Evolutionary conservation across 805 yeast species (phyloP), one percentile per base, ranked within the genome.

Genomic region (Starmerella tilneyi): DNA sequence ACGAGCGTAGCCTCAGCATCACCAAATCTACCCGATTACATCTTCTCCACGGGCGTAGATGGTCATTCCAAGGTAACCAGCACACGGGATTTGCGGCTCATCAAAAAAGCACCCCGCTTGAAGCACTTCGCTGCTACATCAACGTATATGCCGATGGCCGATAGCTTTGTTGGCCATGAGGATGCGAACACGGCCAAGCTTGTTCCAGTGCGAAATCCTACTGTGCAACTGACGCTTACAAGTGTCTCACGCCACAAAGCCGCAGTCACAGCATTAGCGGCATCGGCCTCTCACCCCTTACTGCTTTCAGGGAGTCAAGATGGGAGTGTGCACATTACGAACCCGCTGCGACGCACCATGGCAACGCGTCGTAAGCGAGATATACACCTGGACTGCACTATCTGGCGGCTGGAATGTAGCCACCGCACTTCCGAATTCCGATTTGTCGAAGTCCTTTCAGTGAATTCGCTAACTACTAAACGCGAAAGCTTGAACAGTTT

Each of bases 301-400:
- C 42, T 69, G 1, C 51, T 73, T 9, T 54, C 69, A 7, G 78
- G 78, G 3, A 69, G 73, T 3, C 56, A 75, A 2, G 78, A 75
- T 54, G 80, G 80, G 1, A 56, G 60, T 1, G 50, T 75, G 2
- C 61, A 62, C 34, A 58, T 73, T 5, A 63, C 66, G 13, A 74
- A 73, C 47, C 42, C 66, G 4, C 58, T 66, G 2, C 64, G 65
- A 15, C 51, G 64, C 15, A 51, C 59, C 2, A 41, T 57, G 43
- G 54, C 56, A 2, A 53, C 56, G 1, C 46, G 55, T 27, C 47
- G 65, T 9, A 45, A 46, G 29, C 44, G 57, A 3, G 56, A 53
- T 12, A 44, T 45, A 5, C 58, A 58, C 38, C 46, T 41, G 8
- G 55, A 55, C 28, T 53, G 53, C 4, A 33, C 30, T 2, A 38